These are phyloP conservation scores for Trametes versicolor DNA, from an alignment of 1,284 basidiomycete genomes.

Conservation along the genomic window DNA sequence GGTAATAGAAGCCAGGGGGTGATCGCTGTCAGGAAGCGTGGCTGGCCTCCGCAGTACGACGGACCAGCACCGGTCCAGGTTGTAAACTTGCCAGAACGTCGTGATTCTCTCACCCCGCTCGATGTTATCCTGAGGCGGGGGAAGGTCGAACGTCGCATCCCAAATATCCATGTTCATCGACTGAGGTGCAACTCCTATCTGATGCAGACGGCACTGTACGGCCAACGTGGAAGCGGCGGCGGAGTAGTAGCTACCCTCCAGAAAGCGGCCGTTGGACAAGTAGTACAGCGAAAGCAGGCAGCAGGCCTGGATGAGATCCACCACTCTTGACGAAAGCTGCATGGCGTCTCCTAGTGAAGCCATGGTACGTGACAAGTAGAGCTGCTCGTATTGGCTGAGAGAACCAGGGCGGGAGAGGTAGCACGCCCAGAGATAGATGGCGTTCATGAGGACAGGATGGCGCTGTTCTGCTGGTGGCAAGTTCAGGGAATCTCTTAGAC, in stretches of 20 bases:
- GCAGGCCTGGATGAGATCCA: conserved; percentile 79
- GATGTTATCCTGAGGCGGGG: conserved; percentile 62
- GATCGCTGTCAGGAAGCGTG: conserved; percentile 51
- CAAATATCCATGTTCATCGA: conserved; percentile 43
- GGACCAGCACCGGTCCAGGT: conserved; percentile 53
- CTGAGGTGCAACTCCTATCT: conserved; percentile 49
- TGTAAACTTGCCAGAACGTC: conserved; percentile 56
- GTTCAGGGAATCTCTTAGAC: conserved; percentile 65
- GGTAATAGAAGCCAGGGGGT: conserved; percentile 48
- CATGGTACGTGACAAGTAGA: conserved; percentile 69
- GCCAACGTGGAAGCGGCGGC: conserved; percentile 73
- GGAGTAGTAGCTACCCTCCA: conserved; percentile 79
- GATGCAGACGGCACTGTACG: conserved; percentile 73
- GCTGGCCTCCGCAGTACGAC: conserved; percentile 51
- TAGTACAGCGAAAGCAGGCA: conserved; percentile 79
- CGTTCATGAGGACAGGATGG: conserved; percentile 78
- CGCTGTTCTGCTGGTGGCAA: conserved; percentile 64
- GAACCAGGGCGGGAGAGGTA: conserved; percentile 77
- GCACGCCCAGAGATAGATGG: conserved; percentile 83
- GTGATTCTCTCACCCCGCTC: conserved; percentile 54
- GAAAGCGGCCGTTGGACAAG: conserved; percentile 72
- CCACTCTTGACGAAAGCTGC: conserved; percentile 58
- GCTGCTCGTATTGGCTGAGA: conserved; percentile 72
- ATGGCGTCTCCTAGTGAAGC: conserved; percentile 69
- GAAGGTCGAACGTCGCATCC: conserved; percentile 58